Conservation (phyloP, 2,329 filamentous ascomycete species). For the Pezicula rhizophila region DNA sequence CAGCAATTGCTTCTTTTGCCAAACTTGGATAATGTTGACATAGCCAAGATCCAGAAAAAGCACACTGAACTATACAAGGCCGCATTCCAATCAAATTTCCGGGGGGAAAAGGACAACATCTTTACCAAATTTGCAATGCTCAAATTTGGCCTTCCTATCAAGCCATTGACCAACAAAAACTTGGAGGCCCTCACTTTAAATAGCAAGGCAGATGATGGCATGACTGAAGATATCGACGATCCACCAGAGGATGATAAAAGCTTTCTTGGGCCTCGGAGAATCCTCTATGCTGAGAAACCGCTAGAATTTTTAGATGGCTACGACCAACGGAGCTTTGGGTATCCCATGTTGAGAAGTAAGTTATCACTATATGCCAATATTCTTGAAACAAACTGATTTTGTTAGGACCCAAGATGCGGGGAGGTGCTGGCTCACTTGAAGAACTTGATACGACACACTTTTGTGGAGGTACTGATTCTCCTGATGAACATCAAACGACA, state of each 20-base stretch:
- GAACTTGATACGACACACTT: neutral
- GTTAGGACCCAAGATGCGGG: neutral
- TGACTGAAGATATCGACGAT: slow-evolving; percentile 10
- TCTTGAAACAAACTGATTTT: neutral
- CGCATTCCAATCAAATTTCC: slow-evolving; percentile 5
- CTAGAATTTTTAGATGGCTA: slow-evolving; percentile 25
- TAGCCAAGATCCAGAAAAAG: slow-evolving; percentile 13
- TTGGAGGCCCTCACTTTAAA: slow-evolving; percentile 8
- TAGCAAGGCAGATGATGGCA: neutral
- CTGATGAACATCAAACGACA: too few species aligned
- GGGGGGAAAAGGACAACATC: slow-evolving; percentile 17
- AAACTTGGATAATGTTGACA: slow-evolving; percentile 1
- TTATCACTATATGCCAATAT: neutral
- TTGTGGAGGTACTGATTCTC: too few species aligned
- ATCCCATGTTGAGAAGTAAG: slow-evolving; percentile 21
- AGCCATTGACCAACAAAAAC: slow-evolving; percentile 20
- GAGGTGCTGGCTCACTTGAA: neutral
- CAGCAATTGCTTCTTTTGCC: slow-evolving; percentile 11
- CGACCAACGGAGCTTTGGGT: slow-evolving; percentile 20
- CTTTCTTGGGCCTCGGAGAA: slow-evolving; percentile 11
- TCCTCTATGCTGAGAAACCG: slow-evolving; percentile 20
- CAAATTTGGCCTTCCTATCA: slow-evolving; percentile 25
- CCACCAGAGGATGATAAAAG: slow-evolving; percentile 7
- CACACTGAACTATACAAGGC: slow-evolving; percentile 12
- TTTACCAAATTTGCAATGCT: slow-evolving; percentile 26